Conservation (phyloP, 2,329 filamentous ascomycete species). For the Clarireedia monteithiana region DNA sequence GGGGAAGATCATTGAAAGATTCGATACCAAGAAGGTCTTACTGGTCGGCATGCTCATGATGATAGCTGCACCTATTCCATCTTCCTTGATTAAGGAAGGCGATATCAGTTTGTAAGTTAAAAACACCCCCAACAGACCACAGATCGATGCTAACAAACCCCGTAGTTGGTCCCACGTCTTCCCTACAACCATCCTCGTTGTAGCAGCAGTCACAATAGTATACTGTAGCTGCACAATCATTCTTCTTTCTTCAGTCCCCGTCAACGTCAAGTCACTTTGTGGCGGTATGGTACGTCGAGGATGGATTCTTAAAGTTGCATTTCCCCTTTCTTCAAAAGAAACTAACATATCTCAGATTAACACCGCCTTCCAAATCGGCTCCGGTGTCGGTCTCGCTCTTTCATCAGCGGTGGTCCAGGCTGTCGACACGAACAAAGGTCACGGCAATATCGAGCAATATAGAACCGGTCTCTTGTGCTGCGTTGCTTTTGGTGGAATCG, state of each 20-base stretch:
- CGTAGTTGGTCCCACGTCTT: neutral
- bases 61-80: slow-evolving; percentile 1
- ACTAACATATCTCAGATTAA: slow-evolving; percentile 25
- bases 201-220: slow-evolving; percentile 34
- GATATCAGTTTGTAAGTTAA: neutral
- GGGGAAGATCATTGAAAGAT: slow-evolving; percentile 31
- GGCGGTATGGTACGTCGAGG: slow-evolving; percentile 29
- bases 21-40: slow-evolving; percentile 24
- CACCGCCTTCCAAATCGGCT: slow-evolving; percentile 37
- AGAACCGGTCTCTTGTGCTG: slow-evolving; percentile 36
- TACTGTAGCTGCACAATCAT: slow-evolving; percentile 37
- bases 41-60: slow-evolving; percentile 8
- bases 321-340: neutral
- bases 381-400: slow-evolving; percentile 34
- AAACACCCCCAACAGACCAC: neutral
- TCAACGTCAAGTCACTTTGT: slow-evolving; percentile 34
- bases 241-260: slow-evolving; percentile 33
- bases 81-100: neutral
- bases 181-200: slow-evolving; percentile 24
- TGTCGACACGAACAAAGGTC: slow-evolving; percentile 32
- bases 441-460: slow-evolving; percentile 30
- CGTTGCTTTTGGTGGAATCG: slow-evolving; percentile 33
- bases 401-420: slow-evolving; percentile 33
- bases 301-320: neutral
- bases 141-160: neutral